A percentile compares a stretch with the other conserved stretches of the same genome.
These are phyloP conservation scores for Sphagnum contortum DNA, from an alignment of 225 moss, liverwort and hornwort species.

Conservation along the genomic window DNA sequence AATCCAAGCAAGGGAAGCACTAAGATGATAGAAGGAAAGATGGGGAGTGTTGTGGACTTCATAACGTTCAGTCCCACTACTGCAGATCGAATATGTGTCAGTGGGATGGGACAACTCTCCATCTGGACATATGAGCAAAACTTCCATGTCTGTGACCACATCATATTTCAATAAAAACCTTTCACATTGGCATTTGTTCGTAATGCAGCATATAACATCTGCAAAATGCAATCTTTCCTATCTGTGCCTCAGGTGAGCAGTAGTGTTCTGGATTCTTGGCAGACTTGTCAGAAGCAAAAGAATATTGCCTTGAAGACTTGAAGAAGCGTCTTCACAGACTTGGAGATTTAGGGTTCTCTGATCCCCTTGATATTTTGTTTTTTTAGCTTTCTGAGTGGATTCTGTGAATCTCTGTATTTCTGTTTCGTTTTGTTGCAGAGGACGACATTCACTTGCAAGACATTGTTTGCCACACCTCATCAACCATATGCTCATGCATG, in stretches of 20 bases:
- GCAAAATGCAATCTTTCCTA: no score
- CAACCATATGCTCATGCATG: conserved; percentile 68
- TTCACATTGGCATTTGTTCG: no score
- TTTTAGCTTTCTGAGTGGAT: neutral
- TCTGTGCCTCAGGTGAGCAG: no score
- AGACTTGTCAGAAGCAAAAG: no score
- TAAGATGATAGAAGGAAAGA: conserved; percentile 55
- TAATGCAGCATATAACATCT: no score
- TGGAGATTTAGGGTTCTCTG: no score
- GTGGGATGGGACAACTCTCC: conserved; percentile 59
- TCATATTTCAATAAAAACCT: no score
- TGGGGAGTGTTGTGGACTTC: conserved; percentile 24
- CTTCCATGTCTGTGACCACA: conserved; percentile 41
- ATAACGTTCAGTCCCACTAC: conserved; percentile 57
- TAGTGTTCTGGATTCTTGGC: no score
- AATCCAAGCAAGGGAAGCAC: conserved; percentile 33
- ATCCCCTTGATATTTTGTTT: no score
- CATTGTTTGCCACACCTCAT: conserved; percentile 20
- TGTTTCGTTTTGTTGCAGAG: conserved; percentile 27
- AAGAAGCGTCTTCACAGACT: no score
- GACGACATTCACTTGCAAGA: conserved; percentile 44
- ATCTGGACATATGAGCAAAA: conserved; percentile 66
- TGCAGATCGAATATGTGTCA: conserved; percentile 51
- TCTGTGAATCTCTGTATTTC: neutral
- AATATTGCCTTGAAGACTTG: no score